Evolutionary conservation across 73 alveolate species (phyloP), one percentile per base, ranked within the genome.

Genomic region (Paramecium biaurelia): DNA sequence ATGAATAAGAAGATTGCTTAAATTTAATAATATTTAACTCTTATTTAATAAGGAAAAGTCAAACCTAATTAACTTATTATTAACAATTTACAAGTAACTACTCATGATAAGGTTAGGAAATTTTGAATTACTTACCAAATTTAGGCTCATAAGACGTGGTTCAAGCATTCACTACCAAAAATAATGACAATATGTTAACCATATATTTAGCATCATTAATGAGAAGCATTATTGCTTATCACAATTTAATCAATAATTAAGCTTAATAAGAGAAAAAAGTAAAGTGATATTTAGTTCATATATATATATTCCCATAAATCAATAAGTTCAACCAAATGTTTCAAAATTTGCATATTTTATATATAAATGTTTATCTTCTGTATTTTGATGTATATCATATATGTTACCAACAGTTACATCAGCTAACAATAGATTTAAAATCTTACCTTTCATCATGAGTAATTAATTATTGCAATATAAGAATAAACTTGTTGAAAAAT

Each of bases 81-180:
- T 0, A 70, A 70, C 28, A 92, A 94, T 58, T 58, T 92, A 63
- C 93, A 95, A 92, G 96, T 93, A 90, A 92, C 93, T 53, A 93
- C 94, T 92, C 12, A 95, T 35, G 38, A 41, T 34, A 92, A 94
- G 53, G 56, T 26, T 93, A 95, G 93, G 97, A 95, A 92, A 95
- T 95, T 45, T 93, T 95, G 89, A 95, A 95, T 92, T 67, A 93
- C 63, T 92, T 95, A 68, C 98, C 98, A 11, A 95, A 95, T 92
- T 84, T 95, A 63, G 87, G 74, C 18, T 42, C 85, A 12, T 30
- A 94, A 18, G 93, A 95, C 42, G 92, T 93, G 14, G 93, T 92
- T 26, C 42, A 76, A 37, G 76, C 95, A 42, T 95, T 95, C 68
- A 84, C 96, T 57, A 89, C 93, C 11, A 95, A 95, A 89, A 95